Conservation (phyloP, 805 yeast species). For the Pichia ethanolica region DNA sequence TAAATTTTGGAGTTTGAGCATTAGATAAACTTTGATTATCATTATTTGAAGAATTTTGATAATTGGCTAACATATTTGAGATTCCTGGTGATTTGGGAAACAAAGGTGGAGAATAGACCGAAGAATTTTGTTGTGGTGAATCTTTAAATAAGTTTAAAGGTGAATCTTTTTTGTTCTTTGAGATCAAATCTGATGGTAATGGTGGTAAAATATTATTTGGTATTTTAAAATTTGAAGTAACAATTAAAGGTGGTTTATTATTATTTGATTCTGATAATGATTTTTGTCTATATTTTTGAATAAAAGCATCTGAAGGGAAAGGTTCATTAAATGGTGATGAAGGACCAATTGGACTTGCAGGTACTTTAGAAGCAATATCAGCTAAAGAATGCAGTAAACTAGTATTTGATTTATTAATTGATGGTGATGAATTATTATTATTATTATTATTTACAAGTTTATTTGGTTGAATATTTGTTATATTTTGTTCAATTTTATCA, state of each 20-base stretch:
- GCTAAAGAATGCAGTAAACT: slow-evolving; percentile 14
- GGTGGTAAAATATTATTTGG: not conserved
- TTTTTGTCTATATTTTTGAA: not conserved
- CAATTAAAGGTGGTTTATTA: not conserved
- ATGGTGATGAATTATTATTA: not conserved
- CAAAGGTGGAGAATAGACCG: not conserved
- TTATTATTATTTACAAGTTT: not conserved
- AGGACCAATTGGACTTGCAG: slow-evolving; percentile 11
- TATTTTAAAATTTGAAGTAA: not conserved
- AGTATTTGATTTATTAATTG: not conserved
- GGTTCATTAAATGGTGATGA: slow-evolving; percentile 11
- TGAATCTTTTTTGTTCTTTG: not conserved
- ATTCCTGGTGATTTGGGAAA: slow-evolving; percentile 7
- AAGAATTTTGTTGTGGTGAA: not conserved
- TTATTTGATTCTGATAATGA: not conserved
- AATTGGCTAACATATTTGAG: not conserved
- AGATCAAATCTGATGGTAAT: not conserved
- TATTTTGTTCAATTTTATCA: not conserved
- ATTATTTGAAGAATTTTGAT: not conserved
- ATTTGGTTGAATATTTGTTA: not conserved
- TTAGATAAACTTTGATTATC: not conserved
- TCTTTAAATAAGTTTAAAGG: slow-evolving; percentile 7
- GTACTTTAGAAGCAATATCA: slow-evolving; percentile 15
- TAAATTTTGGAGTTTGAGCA: not conserved
- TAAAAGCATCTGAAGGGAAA: slow-evolving; percentile 13